phyloP scores from a whole-genome alignment of 192 early-diverging fungal genomes.

The Coemansia sp. region DNA sequence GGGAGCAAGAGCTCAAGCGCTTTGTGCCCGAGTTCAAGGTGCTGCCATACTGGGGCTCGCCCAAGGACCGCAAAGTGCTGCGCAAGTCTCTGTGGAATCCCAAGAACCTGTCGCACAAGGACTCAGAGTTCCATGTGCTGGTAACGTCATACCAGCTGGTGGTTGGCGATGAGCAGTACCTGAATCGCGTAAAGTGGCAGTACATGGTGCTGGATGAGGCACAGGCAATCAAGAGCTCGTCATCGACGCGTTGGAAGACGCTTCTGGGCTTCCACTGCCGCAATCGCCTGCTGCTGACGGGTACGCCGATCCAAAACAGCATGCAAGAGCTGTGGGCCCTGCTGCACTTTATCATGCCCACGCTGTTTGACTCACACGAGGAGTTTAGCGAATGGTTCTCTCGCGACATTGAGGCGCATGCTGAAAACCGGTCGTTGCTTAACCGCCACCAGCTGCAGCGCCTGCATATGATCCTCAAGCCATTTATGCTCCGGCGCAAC shows the following conservation, averaged over 20 bases:
- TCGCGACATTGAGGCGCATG: slow-evolving; percentile 86
- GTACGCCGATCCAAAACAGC: slow-evolving; percentile 91
- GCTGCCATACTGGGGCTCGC: slow-evolving; percentile 86
- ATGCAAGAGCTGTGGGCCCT: slow-evolving; percentile 95
- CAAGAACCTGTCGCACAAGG: slow-evolving; percentile 69
- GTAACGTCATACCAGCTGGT: slow-evolving; percentile 88
- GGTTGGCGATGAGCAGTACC: slow-evolving; percentile 76
- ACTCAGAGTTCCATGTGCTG: slow-evolving; percentile 84
- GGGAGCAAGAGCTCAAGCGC: slow-evolving; percentile 83
- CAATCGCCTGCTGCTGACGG: slow-evolving; percentile 82
- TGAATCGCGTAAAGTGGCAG: slow-evolving; percentile 87
- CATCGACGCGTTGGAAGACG: slow-evolving; percentile 82
- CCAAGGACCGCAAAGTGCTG: slow-evolving; percentile 76
- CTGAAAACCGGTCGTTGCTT: slow-evolving; percentile 74
- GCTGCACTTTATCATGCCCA: slow-evolving; percentile 95
- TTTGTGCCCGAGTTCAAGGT: slow-evolving; percentile 80
- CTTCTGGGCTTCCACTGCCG: slow-evolving; percentile 80
- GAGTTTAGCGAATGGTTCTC: slow-evolving; percentile 96
- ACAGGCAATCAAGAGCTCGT: slow-evolving; percentile 91
- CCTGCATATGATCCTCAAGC: slow-evolving; percentile 88
- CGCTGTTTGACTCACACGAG: slow-evolving; percentile 87
- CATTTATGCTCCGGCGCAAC: slow-evolving; percentile 91
- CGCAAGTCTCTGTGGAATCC: slow-evolving; percentile 74
- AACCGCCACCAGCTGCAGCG: slow-evolving; percentile 83
- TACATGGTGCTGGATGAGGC: slow-evolving; percentile 96